Conservation (phyloP, 257 asterid species). For the Solanum medicagineum region DNA sequence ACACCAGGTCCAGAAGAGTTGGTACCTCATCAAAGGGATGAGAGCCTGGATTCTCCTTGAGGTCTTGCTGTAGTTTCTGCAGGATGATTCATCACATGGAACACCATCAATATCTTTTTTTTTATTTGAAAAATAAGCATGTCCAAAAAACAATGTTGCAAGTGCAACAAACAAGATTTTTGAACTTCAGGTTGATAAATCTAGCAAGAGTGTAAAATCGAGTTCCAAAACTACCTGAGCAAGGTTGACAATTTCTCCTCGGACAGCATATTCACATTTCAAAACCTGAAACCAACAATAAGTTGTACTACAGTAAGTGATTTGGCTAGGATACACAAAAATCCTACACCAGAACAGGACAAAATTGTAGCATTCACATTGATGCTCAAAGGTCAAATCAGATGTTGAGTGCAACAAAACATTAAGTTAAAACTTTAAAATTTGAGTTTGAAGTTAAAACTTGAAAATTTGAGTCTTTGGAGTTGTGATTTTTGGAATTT, state of each 20-base stretch:
- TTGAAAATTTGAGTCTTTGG: no score
- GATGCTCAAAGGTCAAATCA: not conserved
- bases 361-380: not conserved
- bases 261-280: slow-evolving; percentile 95
- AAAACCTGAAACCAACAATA: slow-evolving; percentile 36
- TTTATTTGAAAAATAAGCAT: not conserved
- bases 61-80: slow-evolving; percentile 45
- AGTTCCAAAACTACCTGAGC: slow-evolving; percentile 59
- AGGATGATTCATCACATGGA: not conserved
- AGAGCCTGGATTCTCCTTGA: slow-evolving; percentile 33
- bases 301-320: not conserved
- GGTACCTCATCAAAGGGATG: slow-evolving; percentile 55
- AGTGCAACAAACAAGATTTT: not conserved
- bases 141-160: not conserved
- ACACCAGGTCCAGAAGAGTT: not conserved
- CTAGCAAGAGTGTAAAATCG: not conserved
- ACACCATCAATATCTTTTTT: not conserved
- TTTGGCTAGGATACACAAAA: not conserved
- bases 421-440: not conserved
- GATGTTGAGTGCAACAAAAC: not conserved
- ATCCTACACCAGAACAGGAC: not conserved
- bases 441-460: no score
- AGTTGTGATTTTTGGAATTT: no score
- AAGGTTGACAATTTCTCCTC: slow-evolving; percentile 85
- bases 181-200: not conserved